Base-by-base conservation (phyloP, 2,329 filamentous ascomycete species). In the Fusarium scirpi region DNA sequence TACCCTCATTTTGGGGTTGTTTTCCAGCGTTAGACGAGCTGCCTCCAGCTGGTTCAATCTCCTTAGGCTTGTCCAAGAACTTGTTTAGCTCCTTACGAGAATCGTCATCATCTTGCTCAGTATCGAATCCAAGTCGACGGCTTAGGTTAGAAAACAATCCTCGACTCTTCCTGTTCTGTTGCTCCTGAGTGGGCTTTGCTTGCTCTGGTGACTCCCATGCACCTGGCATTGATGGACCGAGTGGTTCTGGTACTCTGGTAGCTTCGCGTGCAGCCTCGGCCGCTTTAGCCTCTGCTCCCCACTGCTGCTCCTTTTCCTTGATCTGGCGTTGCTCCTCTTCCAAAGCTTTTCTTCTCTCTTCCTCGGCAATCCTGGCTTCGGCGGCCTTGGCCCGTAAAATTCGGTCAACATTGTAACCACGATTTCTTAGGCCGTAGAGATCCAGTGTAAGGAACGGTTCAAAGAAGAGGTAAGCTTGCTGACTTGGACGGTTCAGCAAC, bases 331-430 rank as follows among this genome's bases (percentile, higher is more conserved):
- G 88, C 76, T 97, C 93, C 49, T 89, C 88, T 67, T 92, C 91
- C 8, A 94, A 79, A 38, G 92, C 90, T 75, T 91, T 91, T 75
- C 91, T 90, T 51, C 92, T 88, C 78, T 94, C 90, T 74, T 92
- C 92, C 76, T 98, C 94, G 0, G 94, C 94, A 70, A 98, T 90
- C 55, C 93, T 89, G 8, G 93, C 93, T 79, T 98, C 94, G 4
- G 93, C 92, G 22, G 92, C 94, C 82, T 97, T 97, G 57, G 91
- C 91, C 40, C 93, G 89, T 24, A 99, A 85, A 67, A 99, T 98
- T 52, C 96, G 91, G 76, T 98, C 94, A 41, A 99, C 96, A 72
- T 99, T 98, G 84, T 98, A 98, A 3, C 96, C 96, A 69, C 96
- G 93, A 65, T 90, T 90, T 74, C 93, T 91, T 43, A 99, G 83